phyloP scores from a whole-genome alignment of 495 filamentous ascomycete genomes.

The Trichoderma reesei region DNA sequence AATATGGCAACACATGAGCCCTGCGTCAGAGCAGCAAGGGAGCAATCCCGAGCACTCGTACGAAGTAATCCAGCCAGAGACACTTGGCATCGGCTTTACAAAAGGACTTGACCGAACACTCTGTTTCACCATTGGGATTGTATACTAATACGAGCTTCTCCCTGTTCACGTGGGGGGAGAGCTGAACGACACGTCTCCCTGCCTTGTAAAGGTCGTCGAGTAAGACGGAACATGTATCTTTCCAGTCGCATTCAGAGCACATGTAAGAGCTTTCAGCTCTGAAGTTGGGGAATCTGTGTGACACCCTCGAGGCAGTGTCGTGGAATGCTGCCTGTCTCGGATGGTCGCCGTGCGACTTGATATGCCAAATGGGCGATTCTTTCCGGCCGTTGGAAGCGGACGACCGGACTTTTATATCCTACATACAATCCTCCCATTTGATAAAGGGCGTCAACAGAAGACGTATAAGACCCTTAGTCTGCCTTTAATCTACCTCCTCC shows the following conservation, averaged over 20 bases:
- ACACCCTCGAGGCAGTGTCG: not conserved
- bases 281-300: not conserved
- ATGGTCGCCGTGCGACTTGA: not conserved
- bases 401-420: not conserved
- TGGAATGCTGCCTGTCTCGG: conserved; percentile 2
- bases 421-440: not conserved
- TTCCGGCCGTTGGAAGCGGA: not conserved
- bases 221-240: too few relatives aligned
- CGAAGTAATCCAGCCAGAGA: not conserved
- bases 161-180: too few relatives aligned
- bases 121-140: not conserved
- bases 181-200: too few relatives aligned
- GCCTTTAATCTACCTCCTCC: not conserved
- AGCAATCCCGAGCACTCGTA: not conserved
- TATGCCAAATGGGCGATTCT: not conserved
- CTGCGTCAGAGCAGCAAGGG: not conserved
- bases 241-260: too few relatives aligned
- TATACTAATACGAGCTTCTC: not conserved
- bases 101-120: not conserved
- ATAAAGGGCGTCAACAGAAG: not conserved
- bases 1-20: not conserved
- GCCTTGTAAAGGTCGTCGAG: too few relatives aligned
- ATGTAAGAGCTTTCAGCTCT: not conserved
- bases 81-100: not conserved
- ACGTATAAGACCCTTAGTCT: not conserved